Conservation (phyloP, 2,329 filamentous ascomycete genomes). For the Pochonia chlamydosporia region DNA sequence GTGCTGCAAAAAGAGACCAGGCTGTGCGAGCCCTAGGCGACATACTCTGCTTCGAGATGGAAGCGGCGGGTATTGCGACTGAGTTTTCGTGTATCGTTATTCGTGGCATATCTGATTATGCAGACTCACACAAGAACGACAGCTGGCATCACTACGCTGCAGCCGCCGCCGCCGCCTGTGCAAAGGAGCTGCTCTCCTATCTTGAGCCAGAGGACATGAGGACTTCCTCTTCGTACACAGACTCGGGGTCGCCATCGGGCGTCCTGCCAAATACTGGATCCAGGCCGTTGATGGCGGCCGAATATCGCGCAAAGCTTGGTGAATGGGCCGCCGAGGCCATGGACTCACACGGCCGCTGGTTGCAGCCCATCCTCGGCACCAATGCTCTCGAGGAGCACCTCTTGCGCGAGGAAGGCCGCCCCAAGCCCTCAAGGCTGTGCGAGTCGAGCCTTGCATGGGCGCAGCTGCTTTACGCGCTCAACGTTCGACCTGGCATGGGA, state of each 20-base stretch:
- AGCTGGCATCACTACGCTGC: slow-evolving; percentile 15
- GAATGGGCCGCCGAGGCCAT: too few species aligned
- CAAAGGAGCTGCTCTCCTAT: slow-evolving; percentile 12
- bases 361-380: too few species aligned
- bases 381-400: too few species aligned
- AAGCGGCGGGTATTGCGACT: slow-evolving; percentile 14
- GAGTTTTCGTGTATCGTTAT: slow-evolving; percentile 14
- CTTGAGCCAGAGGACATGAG: not conserved
- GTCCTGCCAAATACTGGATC: too few species aligned
- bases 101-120: slow-evolving; percentile 17
- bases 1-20: not conserved
- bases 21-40: not conserved
- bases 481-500: too few species aligned
- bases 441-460: too few species aligned
- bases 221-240: not conserved
- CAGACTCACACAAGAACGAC: slow-evolving; percentile 18
- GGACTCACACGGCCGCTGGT: too few species aligned
- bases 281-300: too few species aligned
- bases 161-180: slow-evolving; percentile 11
- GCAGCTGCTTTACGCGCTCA: too few species aligned
- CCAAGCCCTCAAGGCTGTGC: too few species aligned
- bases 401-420: too few species aligned
- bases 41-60: slow-evolving; percentile 15
- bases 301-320: too few species aligned
- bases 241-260: not conserved